phyloP scores from a whole-genome alignment of 2,329 filamentous ascomycete species.

The Fusarium floridanum region DNA sequence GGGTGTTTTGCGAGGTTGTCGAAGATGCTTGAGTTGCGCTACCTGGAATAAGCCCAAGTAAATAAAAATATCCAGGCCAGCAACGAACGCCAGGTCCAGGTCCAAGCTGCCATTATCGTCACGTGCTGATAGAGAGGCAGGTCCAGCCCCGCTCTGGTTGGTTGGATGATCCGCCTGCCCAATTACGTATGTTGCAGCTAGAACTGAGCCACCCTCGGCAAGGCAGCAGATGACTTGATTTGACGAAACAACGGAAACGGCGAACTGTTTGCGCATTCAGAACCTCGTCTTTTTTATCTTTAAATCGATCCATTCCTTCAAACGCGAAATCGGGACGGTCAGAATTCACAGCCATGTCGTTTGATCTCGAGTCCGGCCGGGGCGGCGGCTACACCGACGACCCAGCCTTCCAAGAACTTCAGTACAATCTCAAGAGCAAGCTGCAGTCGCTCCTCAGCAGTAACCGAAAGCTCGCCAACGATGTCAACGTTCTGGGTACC shows the following conservation, averaged over 20 bases:
- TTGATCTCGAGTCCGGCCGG: conserved; percentile 86
- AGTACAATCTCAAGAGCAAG: conserved; percentile 86
- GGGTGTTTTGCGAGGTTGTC: conserved; percentile 35
- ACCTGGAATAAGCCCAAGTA: conserved; percentile 41
- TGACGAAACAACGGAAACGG: conserved; percentile 16
- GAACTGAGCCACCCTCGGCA: conserved; percentile 39
- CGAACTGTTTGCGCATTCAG: conserved; percentile 10
- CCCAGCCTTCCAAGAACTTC: conserved; percentile 88
- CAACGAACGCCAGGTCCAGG: conserved; percentile 44
- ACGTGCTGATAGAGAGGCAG: conserved; percentile 47
- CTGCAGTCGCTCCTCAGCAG: conserved; percentile 91
- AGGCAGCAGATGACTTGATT: conserved; percentile 45
- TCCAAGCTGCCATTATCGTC: conserved; percentile 40
- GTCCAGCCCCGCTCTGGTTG: conserved; percentile 32
- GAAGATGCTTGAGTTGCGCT: conserved; percentile 20
- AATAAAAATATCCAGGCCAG: conserved; percentile 53
- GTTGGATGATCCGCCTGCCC: conserved; percentile 1
- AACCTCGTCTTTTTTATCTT: conserved; percentile 11
- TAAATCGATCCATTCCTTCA: conserved; percentile 3
- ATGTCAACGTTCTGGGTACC: conserved; percentile 88
- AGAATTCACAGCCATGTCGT: conserved; percentile 76
- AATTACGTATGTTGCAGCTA: conserved; percentile 48
- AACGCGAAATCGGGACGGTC: background rate
- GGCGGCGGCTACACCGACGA: conserved; percentile 89
- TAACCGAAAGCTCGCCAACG: conserved; percentile 85